Base-by-base conservation (phyloP, 2,329 filamentous ascomycete genomes). In the Neofusicoccum cordaticola region DNA sequence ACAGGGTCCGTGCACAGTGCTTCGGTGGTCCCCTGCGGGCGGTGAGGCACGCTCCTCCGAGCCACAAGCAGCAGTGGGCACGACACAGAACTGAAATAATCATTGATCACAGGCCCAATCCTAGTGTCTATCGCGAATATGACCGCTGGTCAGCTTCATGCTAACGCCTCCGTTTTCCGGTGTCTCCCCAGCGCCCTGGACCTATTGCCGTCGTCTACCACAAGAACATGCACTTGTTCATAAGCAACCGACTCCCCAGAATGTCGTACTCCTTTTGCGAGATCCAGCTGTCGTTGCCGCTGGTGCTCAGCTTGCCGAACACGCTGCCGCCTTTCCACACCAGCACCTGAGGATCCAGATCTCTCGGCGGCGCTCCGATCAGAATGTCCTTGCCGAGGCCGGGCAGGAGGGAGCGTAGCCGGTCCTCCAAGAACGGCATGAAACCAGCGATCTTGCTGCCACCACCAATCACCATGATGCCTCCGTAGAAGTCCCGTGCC, bases 311-410 rank as follows among this genome's bases (percentile, higher is more conserved):
- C 80, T 96, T 93, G 2, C 92, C 93, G 82, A 97, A 99, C 15
- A 99, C 93, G 74, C 93, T 97, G 0, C 92, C 95, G 3, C 95
- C 95, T 84, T 99, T 99, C 95, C 95, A 99, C 8, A 90, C 89
- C 62, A 98, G 90, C n/a, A 98, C 93, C 78, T 97, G 93, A 66
- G 95, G 92, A 78, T 99, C 95, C 81, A 99, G 90, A 71, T 99
- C 95, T 71, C 94, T 84, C 0, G 95, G 95, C n/a, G 88, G 87
- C 19, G 84, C 82, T 1, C 85, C 86, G 27, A 90, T 86, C 67
- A 89, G 81, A 64, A 90, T 86, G 69, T 88, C 84, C 84, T 95
- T 88, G 5, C 82, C 80, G 68, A 85, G 85, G n/a, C 80, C 82
- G 0, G 86, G 85, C 60, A 84, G 78, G 31, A 89, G 83, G 67